Conservation (phyloP, 768 basidiomycete species). For the Coprinopsis strossmayeri region DNA sequence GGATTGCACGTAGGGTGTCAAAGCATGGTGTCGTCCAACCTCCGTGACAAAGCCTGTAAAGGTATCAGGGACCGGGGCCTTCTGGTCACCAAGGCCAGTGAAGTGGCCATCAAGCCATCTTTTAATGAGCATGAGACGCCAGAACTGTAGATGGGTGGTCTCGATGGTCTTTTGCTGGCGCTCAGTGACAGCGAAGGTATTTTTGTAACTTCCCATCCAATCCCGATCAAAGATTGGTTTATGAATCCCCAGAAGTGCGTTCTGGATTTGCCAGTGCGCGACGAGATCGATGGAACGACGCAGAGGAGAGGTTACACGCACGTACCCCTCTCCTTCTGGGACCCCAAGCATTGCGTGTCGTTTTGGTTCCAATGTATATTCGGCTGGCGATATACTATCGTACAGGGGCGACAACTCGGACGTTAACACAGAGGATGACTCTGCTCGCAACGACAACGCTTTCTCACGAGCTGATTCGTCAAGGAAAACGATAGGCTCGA, state of each 20-base stretch:
- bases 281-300: constrained; percentile 80
- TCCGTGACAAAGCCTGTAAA: background rate
- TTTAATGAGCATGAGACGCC: constrained; percentile 30
- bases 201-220: constrained; percentile 38
- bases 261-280: constrained; percentile 91
- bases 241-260: constrained; percentile 39
- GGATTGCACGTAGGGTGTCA: background rate
- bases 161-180: constrained; percentile 9
- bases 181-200: constrained; percentile 26
- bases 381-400: constrained; percentile 27
- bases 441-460: constrained; percentile 43
- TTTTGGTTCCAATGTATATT: constrained; percentile 46
- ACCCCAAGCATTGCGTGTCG: constrained; percentile 68
- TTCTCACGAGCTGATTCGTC: constrained; percentile 30
- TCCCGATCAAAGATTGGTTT: constrained; percentile 37
- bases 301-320: constrained; percentile 79
- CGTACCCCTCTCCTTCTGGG: constrained; percentile 73
- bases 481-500: constrained; percentile 23
- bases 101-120: constrained; percentile 27
- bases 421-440: constrained; percentile 36
- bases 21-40: background rate
- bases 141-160: constrained; percentile 24
- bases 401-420: constrained; percentile 26
- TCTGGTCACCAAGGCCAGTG: constrained; percentile 9
- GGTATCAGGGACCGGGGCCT: background rate